Base-by-base conservation (phyloP, 305 asterid species). In the Fraxinus xanthoxyloides region DNA sequence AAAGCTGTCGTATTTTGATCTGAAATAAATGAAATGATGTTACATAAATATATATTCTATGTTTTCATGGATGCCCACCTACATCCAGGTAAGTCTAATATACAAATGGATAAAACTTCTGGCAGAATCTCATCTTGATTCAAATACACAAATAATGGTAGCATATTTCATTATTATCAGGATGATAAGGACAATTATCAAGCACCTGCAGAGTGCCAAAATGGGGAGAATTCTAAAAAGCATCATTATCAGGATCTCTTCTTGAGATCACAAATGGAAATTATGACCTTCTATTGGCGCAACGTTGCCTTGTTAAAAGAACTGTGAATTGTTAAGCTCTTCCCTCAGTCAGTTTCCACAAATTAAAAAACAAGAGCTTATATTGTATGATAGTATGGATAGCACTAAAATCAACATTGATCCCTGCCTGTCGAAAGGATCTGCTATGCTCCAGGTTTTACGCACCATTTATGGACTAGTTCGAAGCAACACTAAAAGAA, bases 1-100 rank as follows among this genome's bases (percentile, higher is more conserved):
- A 94, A 94, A 85, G 98, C 98, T 81, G 94, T 91, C 77, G 95
- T 92, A 82, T 93, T 88, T 83, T 94, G 97, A 84, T 94, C 98
- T 93, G 94, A 23, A 79, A 81, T 30, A 70, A 75, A 75, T 23
- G 46, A 63, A 77, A 70, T 59, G 70, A 79, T 70, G 54, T 73
- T 70, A 59, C 23, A 63, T 56, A 85, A 85, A 40, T 38, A 82
- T 28, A 80, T 77, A 59, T 19, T 38, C 9, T 4, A 80, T 67
- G 36, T 69, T 54, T 79, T 74, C 7, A 48, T 70, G 78, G 69
- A 82, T 65, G 77, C 70, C 76, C 23, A 17, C 34, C 65, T 13
- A 28, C 26, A 36, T 26, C 34, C 78, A 75, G 48, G 76, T 32
- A 72, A 82, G 54, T 9, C 79, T 35, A 34, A 80, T 38, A 73